These are phyloP conservation scores for Cylindrotheca closterium DNA, from an alignment of 108 stramenopile species.

Conservation along the genomic window DNA sequence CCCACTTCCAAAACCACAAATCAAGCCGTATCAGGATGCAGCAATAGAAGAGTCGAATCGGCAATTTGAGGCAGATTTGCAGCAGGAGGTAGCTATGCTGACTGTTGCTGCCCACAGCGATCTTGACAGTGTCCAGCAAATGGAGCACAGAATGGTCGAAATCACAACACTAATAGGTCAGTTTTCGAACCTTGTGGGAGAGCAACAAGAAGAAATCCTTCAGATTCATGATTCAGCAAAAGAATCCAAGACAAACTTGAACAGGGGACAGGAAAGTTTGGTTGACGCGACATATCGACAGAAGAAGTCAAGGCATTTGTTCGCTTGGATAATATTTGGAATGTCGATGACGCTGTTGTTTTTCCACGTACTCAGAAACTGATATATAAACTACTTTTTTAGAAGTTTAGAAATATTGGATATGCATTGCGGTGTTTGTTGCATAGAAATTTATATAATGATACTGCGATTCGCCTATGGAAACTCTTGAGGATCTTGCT, in stretches of 20 bases:
- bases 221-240: conserved; percentile 67
- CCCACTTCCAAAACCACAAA: neutral
- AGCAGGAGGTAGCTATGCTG: conserved; percentile 63
- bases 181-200: conserved; percentile 73
- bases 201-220: conserved; percentile 77
- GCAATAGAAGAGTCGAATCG: conserved; percentile 30
- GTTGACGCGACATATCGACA: conserved; percentile 72
- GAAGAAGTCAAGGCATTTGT: conserved; percentile 68
- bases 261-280: conserved; percentile 77
- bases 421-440: too few species aligned
- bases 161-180: conserved; percentile 78
- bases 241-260: conserved; percentile 72
- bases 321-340: conserved; percentile 68
- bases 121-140: conserved; percentile 76
- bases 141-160: conserved; percentile 78
- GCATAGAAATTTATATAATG: too few species aligned
- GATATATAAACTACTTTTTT: neutral
- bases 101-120: conserved; percentile 58
- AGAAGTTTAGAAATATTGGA: too few species aligned
- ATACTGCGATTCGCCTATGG: too few species aligned
- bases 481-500: too few species aligned
- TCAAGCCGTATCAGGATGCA: conserved; percentile 11
- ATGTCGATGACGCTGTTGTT: conserved; percentile 65
- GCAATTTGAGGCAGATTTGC: conserved; percentile 47
- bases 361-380: conserved; percentile 63